phyloP scores from a whole-genome alignment of 306 rosid species.

The Adenanthera pavonina region DNA sequence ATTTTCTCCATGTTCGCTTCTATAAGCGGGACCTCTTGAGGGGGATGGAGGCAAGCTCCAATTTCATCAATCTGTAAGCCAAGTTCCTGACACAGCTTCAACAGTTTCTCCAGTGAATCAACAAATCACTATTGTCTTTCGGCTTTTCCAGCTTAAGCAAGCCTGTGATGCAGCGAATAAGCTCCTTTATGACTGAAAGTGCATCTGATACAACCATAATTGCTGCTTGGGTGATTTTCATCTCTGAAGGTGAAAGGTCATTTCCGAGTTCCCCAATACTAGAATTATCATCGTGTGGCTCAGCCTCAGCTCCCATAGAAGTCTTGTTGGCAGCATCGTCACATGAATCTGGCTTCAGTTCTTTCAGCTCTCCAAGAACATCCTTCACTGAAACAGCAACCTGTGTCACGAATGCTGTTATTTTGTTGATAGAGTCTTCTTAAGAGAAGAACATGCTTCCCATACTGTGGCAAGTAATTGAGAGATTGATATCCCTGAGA shows the following conservation, averaged over 20 bases:
- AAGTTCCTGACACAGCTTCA: slow-evolving; percentile 68
- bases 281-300: no score
- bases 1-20: slow-evolving; percentile 36
- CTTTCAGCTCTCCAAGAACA: slow-evolving; percentile 94
- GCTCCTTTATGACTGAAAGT: slow-evolving; percentile 68
- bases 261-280: slow-evolving; percentile 73
- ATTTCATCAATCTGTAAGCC: slow-evolving; percentile 80
- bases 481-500: slow-evolving; percentile 52
- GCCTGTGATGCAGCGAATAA: slow-evolving; percentile 76
- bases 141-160: slow-evolving; percentile 74
- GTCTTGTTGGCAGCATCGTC: slow-evolving; percentile 30
- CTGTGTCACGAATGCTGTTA: slow-evolving; percentile 82
- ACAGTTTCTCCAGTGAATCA: slow-evolving; percentile 74
- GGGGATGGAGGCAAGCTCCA: slow-evolving; percentile 94
- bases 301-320: no score
- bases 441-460: slow-evolving; percentile 84
- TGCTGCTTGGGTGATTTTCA: slow-evolving; percentile 73
- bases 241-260: slow-evolving; percentile 87
- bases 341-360: slow-evolving; percentile 69
- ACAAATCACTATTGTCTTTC: slow-evolving; percentile 50
- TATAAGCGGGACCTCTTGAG: slow-evolving; percentile 74
- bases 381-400: slow-evolving; percentile 89
- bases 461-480: slow-evolving; percentile 84
- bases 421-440: slow-evolving; percentile 79
- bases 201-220: slow-evolving; percentile 60